Conservation (phyloP, 345 rosid genomes). For the Salix dunnii region DNA sequence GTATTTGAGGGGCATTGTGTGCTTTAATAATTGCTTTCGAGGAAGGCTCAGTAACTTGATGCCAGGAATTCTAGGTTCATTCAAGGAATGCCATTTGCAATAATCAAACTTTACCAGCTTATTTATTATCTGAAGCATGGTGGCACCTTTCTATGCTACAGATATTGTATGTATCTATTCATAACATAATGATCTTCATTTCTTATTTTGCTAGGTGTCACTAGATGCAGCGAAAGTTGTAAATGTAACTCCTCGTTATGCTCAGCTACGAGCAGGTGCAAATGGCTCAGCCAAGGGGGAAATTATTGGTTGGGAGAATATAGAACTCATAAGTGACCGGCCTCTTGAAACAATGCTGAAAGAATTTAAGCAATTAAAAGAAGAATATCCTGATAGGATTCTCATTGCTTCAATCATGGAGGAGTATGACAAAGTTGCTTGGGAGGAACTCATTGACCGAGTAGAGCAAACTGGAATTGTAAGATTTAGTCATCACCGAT, state of each 20-base stretch:
- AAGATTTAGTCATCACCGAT: conserved; percentile 30
- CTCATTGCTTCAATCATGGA: conserved; percentile 98
- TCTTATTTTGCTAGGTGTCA: conserved; percentile 59
- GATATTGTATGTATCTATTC: not conserved
- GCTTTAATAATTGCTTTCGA: not conserved
- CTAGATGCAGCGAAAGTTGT: conserved; percentile 87
- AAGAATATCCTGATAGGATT: conserved; percentile 84
- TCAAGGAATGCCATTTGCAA: not conserved
- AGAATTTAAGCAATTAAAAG: conserved; percentile 77
- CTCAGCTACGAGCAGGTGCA: conserved; percentile 60
- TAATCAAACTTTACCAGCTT: not conserved
- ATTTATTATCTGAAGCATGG: not conserved
- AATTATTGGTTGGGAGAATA: conserved; percentile 96
- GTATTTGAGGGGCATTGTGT: not conserved
- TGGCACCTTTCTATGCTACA: not conserved
- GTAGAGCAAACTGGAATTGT: conserved; percentile 96
- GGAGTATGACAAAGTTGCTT: conserved; percentile 77
- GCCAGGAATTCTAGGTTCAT: not conserved
- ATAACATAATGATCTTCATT: not conserved
- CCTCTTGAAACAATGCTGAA: conserved; percentile 94
- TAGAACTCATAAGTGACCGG: conserved; percentile 91
- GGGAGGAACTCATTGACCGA: conserved; percentile 96
- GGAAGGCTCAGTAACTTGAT: not conserved
- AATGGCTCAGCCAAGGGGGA: conserved; percentile 80
- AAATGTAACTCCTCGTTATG: conserved; percentile 92